phyloP scores from a whole-genome alignment of 768 basidiomycete species.

The Phaffia tasmanica region DNA sequence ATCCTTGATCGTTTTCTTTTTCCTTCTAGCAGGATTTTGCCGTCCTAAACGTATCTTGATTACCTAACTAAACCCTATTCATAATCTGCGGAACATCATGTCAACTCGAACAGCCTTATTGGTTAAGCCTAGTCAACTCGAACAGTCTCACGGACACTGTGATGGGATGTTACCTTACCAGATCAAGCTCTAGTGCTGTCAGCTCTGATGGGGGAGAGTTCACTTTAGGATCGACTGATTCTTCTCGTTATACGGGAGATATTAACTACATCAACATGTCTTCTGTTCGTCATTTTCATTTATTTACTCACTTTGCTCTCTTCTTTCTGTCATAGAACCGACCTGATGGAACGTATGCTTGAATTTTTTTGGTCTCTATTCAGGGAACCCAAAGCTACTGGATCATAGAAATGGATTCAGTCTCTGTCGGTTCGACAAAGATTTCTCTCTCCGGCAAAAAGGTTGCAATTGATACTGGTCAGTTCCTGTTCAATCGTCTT shows the following conservation, averaged over 20 bases:
- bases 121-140: constrained; percentile 1
- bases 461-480: constrained; percentile 37
- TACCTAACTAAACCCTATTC: background rate
- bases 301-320: too few relatives aligned
- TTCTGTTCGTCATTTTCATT: background rate
- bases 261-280: constrained; percentile 13
- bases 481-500: background rate
- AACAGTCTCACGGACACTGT: constrained; percentile 1
- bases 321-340: too few relatives aligned
- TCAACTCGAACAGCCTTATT: constrained; percentile 8
- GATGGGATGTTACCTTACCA: constrained; percentile 18
- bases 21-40: background rate
- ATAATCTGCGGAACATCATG: too few relatives aligned
- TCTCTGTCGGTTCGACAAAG: constrained; percentile 33
- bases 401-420: constrained; percentile 5
- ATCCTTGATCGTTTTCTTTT: background rate
- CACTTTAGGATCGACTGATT: constrained; percentile 7
- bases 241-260: constrained; percentile 1
- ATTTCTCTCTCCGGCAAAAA: constrained; percentile 30
- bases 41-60: background rate
- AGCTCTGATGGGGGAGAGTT: constrained; percentile 9
- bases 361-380: too few relatives aligned
- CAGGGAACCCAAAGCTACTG: constrained; percentile 11
- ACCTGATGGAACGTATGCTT: too few relatives aligned
- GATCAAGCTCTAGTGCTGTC: background rate